Evolutionary conservation across 192 early-diverging fungal species (phyloP), one percentile per base, ranked within the genome.

Genomic region (Backusella morwellensis): DNA sequence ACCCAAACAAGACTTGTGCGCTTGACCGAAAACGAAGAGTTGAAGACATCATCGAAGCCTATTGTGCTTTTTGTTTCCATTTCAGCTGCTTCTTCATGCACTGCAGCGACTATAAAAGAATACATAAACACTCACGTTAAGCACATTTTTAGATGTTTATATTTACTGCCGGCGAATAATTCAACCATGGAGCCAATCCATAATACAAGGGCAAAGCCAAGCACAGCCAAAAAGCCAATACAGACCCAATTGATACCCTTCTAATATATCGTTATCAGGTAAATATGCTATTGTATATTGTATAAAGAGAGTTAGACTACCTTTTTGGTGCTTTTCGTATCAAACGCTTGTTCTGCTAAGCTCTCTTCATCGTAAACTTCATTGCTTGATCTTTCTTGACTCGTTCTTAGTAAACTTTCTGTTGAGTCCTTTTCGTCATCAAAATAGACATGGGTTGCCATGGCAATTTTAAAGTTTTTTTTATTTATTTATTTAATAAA

Each of bases 151-250:
- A 32, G 32, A 40, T 12, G 1, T 40, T 7, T 3, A 12, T 26
- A 44, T 50, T 34, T 44, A 73, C 41, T 32, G 68, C 76, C 36
- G 38, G 21, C 35, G 50, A 44, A 41, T 17, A 81, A 29, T 36
- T 70, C 74, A 14, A n/a, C 42, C 23, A 77, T 38, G 12, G 69
- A 73, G n/a, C 77, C 50, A 32, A 76, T 70, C 80, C 80, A 81
- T 47, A 77, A 21, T 15, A 77, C 26, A 76, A 76, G 66, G 8
- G 72, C 75, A 21, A 77, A 54, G 4, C 68, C 35, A 0, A 81
- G 15, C 5, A 81, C 23, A 38, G 68, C 34, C 14, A 81, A 42
- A 9, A 81, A 77, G 3, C 76, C 76, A 32, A 77, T 23, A 35
- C 80, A 75, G 15, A 75, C 69, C 75, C 70, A 76, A 54, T 59